Conservation (phyloP, 2,329 filamentous ascomycete genomes). For the Elsinoe australis region DNA sequence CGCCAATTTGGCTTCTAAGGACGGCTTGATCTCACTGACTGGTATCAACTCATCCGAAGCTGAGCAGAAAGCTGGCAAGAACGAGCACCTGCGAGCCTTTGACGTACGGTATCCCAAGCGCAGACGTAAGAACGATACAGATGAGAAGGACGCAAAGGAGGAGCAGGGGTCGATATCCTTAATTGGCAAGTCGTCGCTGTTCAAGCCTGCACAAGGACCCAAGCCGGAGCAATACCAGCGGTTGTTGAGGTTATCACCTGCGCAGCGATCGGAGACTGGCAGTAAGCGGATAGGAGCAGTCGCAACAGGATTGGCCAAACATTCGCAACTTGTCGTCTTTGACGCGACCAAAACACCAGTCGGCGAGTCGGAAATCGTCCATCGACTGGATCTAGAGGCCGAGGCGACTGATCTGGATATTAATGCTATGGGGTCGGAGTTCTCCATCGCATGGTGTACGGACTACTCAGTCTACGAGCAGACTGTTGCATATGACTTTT, state of each 20-base stretch:
- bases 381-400: slow-evolving; percentile 44
- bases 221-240: slow-evolving; percentile 55
- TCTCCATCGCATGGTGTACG: slow-evolving; percentile 70
- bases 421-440: slow-evolving; percentile 52
- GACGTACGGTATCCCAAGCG: slow-evolving; percentile 50
- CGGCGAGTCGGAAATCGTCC: slow-evolving; percentile 45
- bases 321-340: slow-evolving; percentile 74
- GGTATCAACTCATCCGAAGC: slow-evolving; percentile 75
- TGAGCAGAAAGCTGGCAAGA: slow-evolving; percentile 66
- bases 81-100: slow-evolving; percentile 76
- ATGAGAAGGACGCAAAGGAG: slow-evolving; percentile 25
- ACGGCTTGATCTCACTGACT: slow-evolving; percentile 53
- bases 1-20: slow-evolving; percentile 55
- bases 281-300: slow-evolving; percentile 64
- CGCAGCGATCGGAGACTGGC: slow-evolving; percentile 42
- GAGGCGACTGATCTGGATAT: slow-evolving; percentile 66
- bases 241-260: slow-evolving; percentile 50
- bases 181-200: slow-evolving; percentile 46
- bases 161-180: slow-evolving; percentile 35
- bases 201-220: slow-evolving; percentile 37
- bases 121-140: slow-evolving; percentile 37
- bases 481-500: slow-evolving; percentile 48
- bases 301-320: slow-evolving; percentile 64
- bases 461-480: slow-evolving; percentile 66
- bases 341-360: slow-evolving; percentile 53